Evolutionary conservation across 1,284 basidiomycete species (phyloP).

Genomic region (Anthracocystis setariae): DNA sequence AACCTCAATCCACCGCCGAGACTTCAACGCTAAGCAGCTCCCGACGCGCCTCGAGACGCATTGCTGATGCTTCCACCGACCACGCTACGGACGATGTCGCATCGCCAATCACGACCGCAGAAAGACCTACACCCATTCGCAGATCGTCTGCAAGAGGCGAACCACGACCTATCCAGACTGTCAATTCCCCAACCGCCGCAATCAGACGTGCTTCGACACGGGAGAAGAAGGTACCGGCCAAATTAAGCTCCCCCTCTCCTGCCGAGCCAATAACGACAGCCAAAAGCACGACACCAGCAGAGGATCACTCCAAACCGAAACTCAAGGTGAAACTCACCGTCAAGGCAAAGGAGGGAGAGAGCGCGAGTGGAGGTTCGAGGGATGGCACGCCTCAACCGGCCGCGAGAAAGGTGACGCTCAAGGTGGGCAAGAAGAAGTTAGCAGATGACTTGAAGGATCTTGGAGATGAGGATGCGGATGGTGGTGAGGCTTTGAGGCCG

Average conservation of each 20-base stretch:
- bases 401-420: constrained; percentile 19
- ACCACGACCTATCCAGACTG: neutral
- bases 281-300: neutral
- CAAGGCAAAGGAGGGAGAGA: constrained; percentile 1
- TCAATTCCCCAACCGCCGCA: neutral
- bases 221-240: constrained; percentile 17
- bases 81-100: too few species aligned
- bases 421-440: constrained; percentile 15
- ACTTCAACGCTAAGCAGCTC: neutral
- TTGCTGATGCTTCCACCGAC: constrained; percentile 1
- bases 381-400: constrained; percentile 15
- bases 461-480: constrained; percentile 11
- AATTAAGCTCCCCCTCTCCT: constrained; percentile 14
- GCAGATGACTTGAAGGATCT: constrained; percentile 25
- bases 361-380: constrained; percentile 22
- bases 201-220: constrained; percentile 22
- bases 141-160: too few species aligned
- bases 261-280: neutral
- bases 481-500: neutral
- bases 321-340: constrained; percentile 18
- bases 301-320: constrained; percentile 6
- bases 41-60: constrained; percentile 10
- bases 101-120: neutral
- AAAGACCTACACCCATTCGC: neutral
- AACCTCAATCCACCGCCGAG: neutral